Evolutionary conservation across 805 yeast genomes (phyloP), one percentile per base, ranked within the genome.

Genomic region (Ogataea allantospora): DNA sequence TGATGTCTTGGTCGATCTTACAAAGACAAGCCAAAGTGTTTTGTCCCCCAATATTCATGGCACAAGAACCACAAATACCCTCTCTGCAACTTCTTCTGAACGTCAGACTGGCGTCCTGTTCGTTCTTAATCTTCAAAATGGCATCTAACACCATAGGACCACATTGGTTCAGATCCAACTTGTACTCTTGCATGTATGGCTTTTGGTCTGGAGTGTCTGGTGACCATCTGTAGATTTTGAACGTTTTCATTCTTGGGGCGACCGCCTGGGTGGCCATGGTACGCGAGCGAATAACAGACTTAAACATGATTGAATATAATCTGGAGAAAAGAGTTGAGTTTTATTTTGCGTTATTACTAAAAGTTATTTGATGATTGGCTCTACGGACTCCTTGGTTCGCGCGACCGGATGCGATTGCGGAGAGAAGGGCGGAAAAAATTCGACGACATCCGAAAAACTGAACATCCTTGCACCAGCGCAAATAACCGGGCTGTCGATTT

Each of bases 121-220:
- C 99, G 66, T 91, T 88, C 68, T 93, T 93, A 67, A 93, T 88
- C 69, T 89, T 89, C 51, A 93, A 66, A 43, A 93, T 67, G 18
- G 98, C 99, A 66, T 93, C 99, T 58, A 93, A 73, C 35, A 93
- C 84, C 99, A 93, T 93, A 40, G 99, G 99, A 48, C 99, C 99
- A 69, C 96, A 87, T 35, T 81, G 70, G 68, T 88, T 83, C 63
- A 93, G 76, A 65, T 93, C 95, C 33, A 93, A 74, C 51, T 86
- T 73, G 69, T 84, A 93, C 47, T 76, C 74, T 67, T 87, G 82
- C 78, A 93, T 75, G 49, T 73, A 70, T 43, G 99, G 99, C 73
- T 89, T 87, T 51, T 78, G 80, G 52, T 86, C 88, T 35, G 99
- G 99, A 35, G 87, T 78, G 63, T 93, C 99, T 40, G 99, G 99